Conservation (phyloP, 495 filamentous ascomycete genomes). For the Neurospora sp. region DNA sequence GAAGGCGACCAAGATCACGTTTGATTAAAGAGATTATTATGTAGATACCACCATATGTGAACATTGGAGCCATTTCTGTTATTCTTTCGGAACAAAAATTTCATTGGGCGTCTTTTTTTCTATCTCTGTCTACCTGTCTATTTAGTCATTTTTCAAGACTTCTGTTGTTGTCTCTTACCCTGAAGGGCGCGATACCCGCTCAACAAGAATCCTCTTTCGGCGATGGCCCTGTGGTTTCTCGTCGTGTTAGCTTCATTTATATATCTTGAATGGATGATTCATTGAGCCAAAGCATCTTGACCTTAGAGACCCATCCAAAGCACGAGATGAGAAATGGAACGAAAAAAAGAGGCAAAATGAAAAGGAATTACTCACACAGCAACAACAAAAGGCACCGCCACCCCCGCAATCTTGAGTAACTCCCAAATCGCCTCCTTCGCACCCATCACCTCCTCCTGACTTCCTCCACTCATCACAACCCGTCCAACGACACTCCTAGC, state of each 20-base stretch:
- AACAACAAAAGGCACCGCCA: conserved; percentile 43
- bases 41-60: not conserved
- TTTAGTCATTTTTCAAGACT: not conserved
- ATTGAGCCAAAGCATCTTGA: not conserved
- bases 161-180: conserved; percentile 12
- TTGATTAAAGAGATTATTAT: conserved; percentile 47
- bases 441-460: conserved; percentile 12
- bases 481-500: conserved; percentile 12
- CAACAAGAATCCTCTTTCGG: conserved; percentile 49
- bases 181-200: conserved; percentile 35
- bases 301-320: too few species aligned
- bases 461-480: conserved; percentile 12
- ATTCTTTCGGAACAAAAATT: conserved; percentile 11
- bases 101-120: not conserved
- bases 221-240: conserved; percentile 35
- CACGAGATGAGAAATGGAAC: too few species aligned
- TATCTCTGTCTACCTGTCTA: not conserved
- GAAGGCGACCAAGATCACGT: conserved; percentile 84
- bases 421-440: conserved; percentile 30
- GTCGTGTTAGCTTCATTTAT: conserved; percentile 7
- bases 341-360: not conserved
- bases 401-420: conserved; percentile 38
- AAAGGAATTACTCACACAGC: conserved; percentile 45
- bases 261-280: not conserved
- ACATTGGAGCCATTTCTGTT: conserved; percentile 2